These are phyloP conservation scores for Sugiyamaella pinicola DNA, from an alignment of 1,139 yeast species.

Conservation along the genomic window DNA sequence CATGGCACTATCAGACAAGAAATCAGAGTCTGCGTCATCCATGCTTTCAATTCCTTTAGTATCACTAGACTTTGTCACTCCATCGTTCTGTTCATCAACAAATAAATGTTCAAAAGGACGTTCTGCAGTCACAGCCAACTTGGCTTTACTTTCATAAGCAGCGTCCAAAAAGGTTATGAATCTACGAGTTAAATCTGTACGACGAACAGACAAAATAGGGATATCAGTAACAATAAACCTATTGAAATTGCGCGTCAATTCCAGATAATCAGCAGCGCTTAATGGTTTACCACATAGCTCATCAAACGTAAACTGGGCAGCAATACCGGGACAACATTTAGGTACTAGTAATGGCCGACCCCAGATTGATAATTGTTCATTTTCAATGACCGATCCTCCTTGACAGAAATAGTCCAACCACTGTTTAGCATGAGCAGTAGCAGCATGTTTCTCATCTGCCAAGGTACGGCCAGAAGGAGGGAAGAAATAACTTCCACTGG, in stretches of 20 bases:
- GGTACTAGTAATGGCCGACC: conserved; percentile 83
- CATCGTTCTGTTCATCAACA: conserved; percentile 63
- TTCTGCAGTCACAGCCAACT: conserved; percentile 85
- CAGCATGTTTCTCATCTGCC: conserved; percentile 44
- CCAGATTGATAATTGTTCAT: conserved; percentile 68
- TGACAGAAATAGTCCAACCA: conserved; percentile 84
- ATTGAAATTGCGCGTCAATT: conserved; percentile 74
- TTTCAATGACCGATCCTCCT: conserved; percentile 46
- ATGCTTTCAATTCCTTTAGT: conserved; percentile 57
- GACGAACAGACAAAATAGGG: conserved; percentile 76
- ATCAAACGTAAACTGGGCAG: conserved; percentile 85
- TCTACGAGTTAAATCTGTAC: conserved; percentile 81
- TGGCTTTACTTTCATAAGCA: conserved; percentile 85
- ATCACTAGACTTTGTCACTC: conserved; percentile 43
- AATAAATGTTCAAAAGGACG: conserved; percentile 82
- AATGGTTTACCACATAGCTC: conserved; percentile 83
- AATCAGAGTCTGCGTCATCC: conserved; percentile 66
- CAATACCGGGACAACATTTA: conserved; percentile 69
- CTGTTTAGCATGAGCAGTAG: conserved; percentile 62
- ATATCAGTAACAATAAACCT: conserved; percentile 87
- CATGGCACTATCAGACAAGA: conserved; percentile 77
- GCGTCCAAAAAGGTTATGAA: conserved; percentile 95
- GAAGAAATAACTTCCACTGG: conserved; percentile 75
- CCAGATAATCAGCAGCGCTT: conserved; percentile 95
- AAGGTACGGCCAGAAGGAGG: conserved; percentile 49